These are phyloP conservation scores for Fraxinus nigra DNA, from an alignment of 305 asterid species.

Conservation along the genomic window DNA sequence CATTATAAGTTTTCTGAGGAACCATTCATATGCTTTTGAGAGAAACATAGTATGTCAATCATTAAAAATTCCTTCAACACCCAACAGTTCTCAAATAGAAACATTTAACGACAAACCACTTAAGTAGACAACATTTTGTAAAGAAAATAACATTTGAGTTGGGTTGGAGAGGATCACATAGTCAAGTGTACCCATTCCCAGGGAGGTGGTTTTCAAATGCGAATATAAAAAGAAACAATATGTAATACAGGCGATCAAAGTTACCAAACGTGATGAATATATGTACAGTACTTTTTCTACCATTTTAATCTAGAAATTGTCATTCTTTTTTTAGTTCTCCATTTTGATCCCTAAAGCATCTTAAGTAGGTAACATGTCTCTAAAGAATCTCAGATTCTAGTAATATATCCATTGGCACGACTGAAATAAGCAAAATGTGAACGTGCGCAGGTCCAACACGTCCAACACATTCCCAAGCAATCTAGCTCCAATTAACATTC, in stretches of 20 bases:
- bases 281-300: not conserved
- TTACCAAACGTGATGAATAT: not conserved
- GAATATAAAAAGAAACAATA: not conserved
- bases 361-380: not conserved
- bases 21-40: not conserved
- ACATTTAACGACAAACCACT: not conserved
- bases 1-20: not conserved
- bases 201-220: not conserved
- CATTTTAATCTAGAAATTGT: not conserved
- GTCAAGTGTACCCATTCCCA: not conserved
- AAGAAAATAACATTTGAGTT: not conserved
- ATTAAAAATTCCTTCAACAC: not conserved
- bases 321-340: not conserved
- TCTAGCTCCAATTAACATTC: not conserved
- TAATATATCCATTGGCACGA: not conserved
- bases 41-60: not conserved
- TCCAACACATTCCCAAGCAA: not conserved
- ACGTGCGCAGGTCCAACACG: not conserved
- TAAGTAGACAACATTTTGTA: not conserved
- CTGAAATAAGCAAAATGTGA: not conserved
- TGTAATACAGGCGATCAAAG: not conserved
- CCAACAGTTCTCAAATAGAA: not conserved
- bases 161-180: not conserved
- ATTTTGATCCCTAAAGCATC: not conserved
- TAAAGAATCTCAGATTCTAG: not conserved